Evolutionary conservation across 1,284 basidiomycete genomes (phyloP).

Genomic region (Vanrija sp.): DNA sequence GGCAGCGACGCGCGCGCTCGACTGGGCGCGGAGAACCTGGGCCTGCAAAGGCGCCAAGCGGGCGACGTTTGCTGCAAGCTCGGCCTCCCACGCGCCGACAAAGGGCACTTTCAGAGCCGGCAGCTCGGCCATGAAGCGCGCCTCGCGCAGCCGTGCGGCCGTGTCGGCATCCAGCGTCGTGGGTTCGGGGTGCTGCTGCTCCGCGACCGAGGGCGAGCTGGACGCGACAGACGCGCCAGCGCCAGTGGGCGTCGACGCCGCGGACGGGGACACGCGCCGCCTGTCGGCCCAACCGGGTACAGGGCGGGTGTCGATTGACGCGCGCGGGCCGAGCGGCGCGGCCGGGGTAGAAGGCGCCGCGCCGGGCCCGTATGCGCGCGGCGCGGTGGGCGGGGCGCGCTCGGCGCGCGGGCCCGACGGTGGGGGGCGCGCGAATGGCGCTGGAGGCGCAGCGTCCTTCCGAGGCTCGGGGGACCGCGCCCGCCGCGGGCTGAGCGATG

Average conservation of each 20-base stretch:
- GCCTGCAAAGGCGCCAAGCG: constrained; percentile 16
- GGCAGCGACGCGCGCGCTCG: constrained; percentile 26
- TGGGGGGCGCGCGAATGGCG: constrained; percentile 9
- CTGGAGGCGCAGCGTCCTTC: neutral
- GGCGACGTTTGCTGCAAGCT: constrained; percentile 29
- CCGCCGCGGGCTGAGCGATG: neutral
- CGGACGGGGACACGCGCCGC: constrained; percentile 3
- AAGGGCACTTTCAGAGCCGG: constrained; percentile 27
- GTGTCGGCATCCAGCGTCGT: constrained; percentile 13
- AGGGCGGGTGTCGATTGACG: neutral
- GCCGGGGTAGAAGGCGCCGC: constrained; percentile 1
- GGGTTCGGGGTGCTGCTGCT: neutral
- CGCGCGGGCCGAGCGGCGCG: neutral
- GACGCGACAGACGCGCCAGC: neutral
- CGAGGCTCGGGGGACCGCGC: neutral
- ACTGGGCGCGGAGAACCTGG: constrained; percentile 22
- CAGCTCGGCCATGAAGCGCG: constrained; percentile 31
- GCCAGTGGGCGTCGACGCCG: neutral
- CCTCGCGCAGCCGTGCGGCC: constrained; percentile 22
- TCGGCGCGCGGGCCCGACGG: constrained; percentile 20
- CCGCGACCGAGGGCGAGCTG: neutral
- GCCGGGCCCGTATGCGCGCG: constrained; percentile 18
- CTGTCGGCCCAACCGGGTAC: neutral
- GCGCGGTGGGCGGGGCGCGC: constrained; percentile 20
- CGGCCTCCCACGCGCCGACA: constrained; percentile 32